Evolutionary conservation across 805 yeast genomes (phyloP), one percentile per base, ranked within the genome.

Genomic region (Yamadazyma olivae): DNA sequence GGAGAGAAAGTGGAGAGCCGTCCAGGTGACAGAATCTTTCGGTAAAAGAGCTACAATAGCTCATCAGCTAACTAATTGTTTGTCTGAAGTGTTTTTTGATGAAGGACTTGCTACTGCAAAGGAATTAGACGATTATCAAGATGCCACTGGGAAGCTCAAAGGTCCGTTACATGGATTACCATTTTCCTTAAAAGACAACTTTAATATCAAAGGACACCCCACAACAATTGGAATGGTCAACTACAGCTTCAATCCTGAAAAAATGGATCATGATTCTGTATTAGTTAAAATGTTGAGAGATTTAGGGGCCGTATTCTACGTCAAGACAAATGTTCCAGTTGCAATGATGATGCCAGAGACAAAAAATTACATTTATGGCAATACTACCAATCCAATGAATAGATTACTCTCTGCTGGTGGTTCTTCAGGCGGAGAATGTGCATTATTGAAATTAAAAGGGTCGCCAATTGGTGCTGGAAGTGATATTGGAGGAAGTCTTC

Each of bases 161-260:
- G 86, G 86, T 15, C 80, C 83, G 1, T 65, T 81, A 29, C 86
- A 81, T 47, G 88, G 88, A 2, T 59, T 81, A 21, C 88, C 87
- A 2, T 57, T 80, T 16, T 76, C 83, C 1, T 60, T 80, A 38
- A 80, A 80, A 44, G 81, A 72, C 43, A 74, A 70, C 36, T 57
- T 64, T 54, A 47, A 51, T 40, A 58, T 51, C 45, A 54, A 46
- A 35, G 63, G 71, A 8, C 70, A 66, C 43, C 71, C 59, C 23
- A 61, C 66, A 8, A 65, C 61, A 40, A 68, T 68, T n/a, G 57
- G 68, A 1, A 41, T 43, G 51, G 48, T 67, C 16, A 54, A 50
- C 30, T 51, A 61, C 36, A 25, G 48, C 31, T 40, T 40, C 25
- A 30, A 29, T 6, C 47, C 47, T 14, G 33, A 30, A 16, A 40